A percentile compares a stretch with the other conserved stretches of the same genome.
phyloP scores from a whole-genome alignment of 257 asterid genomes.

The Handroanthus guayacan region DNA sequence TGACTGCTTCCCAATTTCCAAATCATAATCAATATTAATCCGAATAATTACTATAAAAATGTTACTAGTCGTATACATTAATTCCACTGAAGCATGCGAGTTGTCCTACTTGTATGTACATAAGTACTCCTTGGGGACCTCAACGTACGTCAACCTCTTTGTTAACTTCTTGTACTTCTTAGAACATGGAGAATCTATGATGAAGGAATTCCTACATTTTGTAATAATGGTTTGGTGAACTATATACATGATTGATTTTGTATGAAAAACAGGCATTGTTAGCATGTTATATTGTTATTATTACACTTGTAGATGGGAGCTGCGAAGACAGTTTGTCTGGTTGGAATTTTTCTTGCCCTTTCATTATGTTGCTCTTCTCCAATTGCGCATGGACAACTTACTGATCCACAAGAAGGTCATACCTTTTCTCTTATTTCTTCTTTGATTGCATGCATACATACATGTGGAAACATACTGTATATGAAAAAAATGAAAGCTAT shows the following conservation, averaged over 20 bases:
- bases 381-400: slow-evolving; percentile 40
- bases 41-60: slow-evolving; percentile 2
- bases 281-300: background rate
- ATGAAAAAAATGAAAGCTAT: background rate
- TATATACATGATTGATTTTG: slow-evolving; percentile 1
- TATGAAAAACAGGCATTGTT: background rate
- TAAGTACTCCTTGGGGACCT: background rate
- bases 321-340: slow-evolving; percentile 12
- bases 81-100: background rate
- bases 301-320: slow-evolving; percentile 38
- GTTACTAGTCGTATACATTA: background rate
- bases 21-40: background rate
- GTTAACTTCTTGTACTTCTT: background rate
- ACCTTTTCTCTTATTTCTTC: background rate
- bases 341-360: slow-evolving; percentile 32
- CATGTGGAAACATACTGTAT: background rate
- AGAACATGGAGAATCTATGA: background rate
- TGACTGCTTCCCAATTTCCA: slow-evolving; percentile 37
- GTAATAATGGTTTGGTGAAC: background rate
- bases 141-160: background rate
- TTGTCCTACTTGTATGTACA: background rate
- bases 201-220: no score
- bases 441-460: slow-evolving; percentile 1
- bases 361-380: slow-evolving; percentile 39
- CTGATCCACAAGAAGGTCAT: slow-evolving; percentile 54